Evolutionary conservation across 2,329 filamentous ascomycete genomes (phyloP).

Genomic region (Talaromyces funiculosus): DNA sequence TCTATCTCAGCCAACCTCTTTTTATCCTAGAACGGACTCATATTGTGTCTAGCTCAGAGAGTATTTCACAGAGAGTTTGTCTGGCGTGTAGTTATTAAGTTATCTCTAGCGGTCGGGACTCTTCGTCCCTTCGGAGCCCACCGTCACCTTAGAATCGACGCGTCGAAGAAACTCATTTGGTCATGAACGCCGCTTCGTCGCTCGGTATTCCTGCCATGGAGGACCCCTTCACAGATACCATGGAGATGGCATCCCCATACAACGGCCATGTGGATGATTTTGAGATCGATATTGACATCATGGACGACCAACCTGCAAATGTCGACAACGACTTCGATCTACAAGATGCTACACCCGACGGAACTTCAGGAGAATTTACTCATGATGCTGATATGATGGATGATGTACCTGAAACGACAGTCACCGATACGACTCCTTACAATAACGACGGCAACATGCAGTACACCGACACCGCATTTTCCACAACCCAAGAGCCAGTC

Average conservation of each 20-base stretch:
- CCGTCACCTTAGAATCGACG: not conserved
- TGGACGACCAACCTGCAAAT: constrained; percentile 53
- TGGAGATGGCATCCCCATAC: constrained; percentile 40
- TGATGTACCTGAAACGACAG: constrained; percentile 36
- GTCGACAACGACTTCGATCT: constrained; percentile 48
- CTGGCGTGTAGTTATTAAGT: not conserved
- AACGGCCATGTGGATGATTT: constrained; percentile 46
- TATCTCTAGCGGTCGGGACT: not conserved
- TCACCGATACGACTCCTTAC: constrained; percentile 32
- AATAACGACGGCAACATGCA: constrained; percentile 24
- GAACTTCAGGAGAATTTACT: constrained; percentile 22
- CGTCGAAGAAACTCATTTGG: constrained; percentile 13
- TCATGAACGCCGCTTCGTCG: constrained; percentile 31
- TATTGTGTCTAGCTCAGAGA: not conserved
- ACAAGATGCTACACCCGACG: constrained; percentile 32
- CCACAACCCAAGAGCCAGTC: constrained; percentile 25
- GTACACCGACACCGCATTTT: constrained; percentile 24
- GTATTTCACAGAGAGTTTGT: not conserved
- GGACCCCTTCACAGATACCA: constrained; percentile 33
- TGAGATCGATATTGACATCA: constrained; percentile 55
- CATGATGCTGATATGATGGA: constrained; percentile 46
- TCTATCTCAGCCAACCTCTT: not conserved
- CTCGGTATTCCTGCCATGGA: constrained; percentile 33
- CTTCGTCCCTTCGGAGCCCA: not conserved
- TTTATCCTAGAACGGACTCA: not conserved